Evolutionary conservation across 2,329 filamentous ascomycete genomes (phyloP).

Genomic region (Venturia aucupariae): DNA sequence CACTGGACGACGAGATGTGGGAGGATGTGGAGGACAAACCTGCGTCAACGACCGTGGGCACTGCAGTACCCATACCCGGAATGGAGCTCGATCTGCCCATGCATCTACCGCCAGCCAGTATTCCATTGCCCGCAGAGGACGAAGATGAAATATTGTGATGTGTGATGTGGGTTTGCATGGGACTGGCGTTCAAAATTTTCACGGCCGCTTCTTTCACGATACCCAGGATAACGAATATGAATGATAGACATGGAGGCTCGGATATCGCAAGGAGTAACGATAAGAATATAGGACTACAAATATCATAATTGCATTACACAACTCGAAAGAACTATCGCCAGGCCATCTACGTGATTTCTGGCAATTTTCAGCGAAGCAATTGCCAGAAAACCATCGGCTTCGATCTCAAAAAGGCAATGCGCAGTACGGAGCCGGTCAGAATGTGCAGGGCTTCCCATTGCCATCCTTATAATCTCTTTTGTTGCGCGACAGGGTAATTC

Average conservation of each 20-base stretch:
- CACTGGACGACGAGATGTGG: conserved; percentile 17
- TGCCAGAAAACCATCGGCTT: no score
- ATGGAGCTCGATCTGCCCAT: background rate
- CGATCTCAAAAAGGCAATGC: no score
- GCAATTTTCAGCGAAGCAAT: no score
- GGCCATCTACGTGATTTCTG: no score
- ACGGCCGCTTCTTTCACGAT: background rate
- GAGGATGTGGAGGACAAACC: conserved; percentile 17
- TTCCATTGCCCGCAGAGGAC: conserved; percentile 6
- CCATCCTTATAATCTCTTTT: no score
- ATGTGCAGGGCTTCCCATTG: no score
- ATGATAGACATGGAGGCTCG: background rate
- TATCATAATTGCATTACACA: no score
- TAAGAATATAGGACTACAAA: no score
- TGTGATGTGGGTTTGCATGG: background rate
- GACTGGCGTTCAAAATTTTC: background rate
- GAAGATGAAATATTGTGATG: conserved; percentile 8
- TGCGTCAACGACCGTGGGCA: background rate
- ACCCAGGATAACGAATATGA: background rate
- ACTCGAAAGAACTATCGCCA: no score
- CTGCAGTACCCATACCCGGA: background rate
- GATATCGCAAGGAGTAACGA: background rate
- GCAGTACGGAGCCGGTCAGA: no score
- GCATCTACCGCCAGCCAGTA: conserved; percentile 3
- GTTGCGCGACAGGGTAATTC: no score